Base-by-base conservation (phyloP, 306 rosid genomes). In the Cicer judaicum region DNA sequence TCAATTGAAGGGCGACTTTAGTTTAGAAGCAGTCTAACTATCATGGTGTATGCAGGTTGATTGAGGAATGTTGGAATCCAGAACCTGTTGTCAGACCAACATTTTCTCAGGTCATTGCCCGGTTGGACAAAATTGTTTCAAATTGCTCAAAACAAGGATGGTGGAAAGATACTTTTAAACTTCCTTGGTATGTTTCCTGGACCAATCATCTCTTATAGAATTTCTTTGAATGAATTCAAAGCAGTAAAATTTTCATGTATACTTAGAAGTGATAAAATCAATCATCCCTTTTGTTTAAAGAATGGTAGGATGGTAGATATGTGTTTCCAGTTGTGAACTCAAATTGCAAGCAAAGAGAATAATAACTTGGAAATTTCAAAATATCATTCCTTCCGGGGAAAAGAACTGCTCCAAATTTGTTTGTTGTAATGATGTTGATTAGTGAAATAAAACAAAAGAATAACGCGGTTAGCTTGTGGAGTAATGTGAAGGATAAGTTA, bases 81-180 rank as follows among this genome's bases (percentile, higher is more conserved):
- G 81, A 86, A 56, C 90, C 97, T 56, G 83, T 80, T 70, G 86
- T 90, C 68, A 92, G 99, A 82, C 99, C 99, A 59, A 89, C 93
- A 57, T 95, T 95, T 86, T 89, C 89, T 4, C 92, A 90, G 83
- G 79, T 89, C 49, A 92, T 95, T 65, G 85, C 84, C 43, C 84
- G 98, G 80, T 83, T 95, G 89, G 87, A 90, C 77, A 95, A 60
- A 88, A 95, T 95, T 85, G 89, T 87, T 75, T 79, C 88, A 64
- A 88, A 82, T 83, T 85, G 97, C 93, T 82, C 99, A 50, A 95
- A 92, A 77, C 99, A 92, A 81, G 99, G 96, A 63, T 85, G 97
- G 97, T 92, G 98, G 99, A 95, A 95, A 83, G 99, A 92, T 80
- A 87, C 99, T 10, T 95, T 95, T 78, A 95, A 89, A 82, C 96